phyloP scores from a whole-genome alignment of 257 asterid genomes.

The Solanum bulbocastanum region DNA sequence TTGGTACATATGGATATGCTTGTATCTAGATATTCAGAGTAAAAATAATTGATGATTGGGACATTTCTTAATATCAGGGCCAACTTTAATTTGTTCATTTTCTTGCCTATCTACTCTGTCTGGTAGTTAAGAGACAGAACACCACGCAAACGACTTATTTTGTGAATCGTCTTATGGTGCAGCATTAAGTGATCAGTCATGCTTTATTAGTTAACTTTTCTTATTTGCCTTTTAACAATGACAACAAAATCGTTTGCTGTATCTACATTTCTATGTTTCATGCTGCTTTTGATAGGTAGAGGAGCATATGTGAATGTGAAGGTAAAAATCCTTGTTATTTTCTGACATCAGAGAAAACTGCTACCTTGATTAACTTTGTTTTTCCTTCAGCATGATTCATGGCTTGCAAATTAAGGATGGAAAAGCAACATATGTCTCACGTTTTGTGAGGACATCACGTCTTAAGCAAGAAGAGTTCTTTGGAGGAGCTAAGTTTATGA shows the following conservation, averaged over 20 bases:
- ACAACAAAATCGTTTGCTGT: neutral
- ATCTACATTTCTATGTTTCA: neutral
- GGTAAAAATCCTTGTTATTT: neutral
- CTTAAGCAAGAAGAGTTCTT: slow-evolving; percentile 81
- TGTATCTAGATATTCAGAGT: neutral
- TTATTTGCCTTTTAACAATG: neutral
- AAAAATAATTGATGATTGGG: neutral
- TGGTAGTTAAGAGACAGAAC: neutral
- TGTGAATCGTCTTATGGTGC: neutral
- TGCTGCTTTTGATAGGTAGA: neutral
- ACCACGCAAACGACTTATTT: neutral
- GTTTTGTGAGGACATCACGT: slow-evolving; percentile 83
- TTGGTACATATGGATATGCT: neutral
- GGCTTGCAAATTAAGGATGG: slow-evolving; percentile 92
- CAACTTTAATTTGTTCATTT: neutral
- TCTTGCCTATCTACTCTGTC: neutral
- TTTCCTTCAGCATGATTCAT: slow-evolving; percentile 76
- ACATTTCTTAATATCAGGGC: neutral
- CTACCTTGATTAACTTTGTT: neutral
- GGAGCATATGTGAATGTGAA: neutral
- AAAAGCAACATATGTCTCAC: slow-evolving; percentile 88
- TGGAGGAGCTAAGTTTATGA: slow-evolving; percentile 82
- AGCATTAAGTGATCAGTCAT: neutral
- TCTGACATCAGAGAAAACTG: neutral
- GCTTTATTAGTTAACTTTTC: neutral